phyloP scores from a whole-genome alignment of 768 basidiomycete genomes.

The Clitopilus passeckerianus region DNA sequence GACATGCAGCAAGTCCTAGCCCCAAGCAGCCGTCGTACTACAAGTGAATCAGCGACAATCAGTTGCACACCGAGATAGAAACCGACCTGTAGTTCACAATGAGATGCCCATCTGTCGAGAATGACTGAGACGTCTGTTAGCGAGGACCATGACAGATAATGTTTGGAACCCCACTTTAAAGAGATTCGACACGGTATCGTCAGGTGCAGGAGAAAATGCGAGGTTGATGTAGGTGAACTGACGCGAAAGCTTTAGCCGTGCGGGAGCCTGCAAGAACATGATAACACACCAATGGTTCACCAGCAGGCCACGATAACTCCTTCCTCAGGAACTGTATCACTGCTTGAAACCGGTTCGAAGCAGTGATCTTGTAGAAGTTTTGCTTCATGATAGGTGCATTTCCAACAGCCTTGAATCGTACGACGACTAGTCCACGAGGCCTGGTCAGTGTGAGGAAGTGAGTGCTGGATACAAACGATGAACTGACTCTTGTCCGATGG shows the following conservation, averaged over 20 bases:
- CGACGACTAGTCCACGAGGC: slow-evolving; percentile 61
- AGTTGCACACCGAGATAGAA: not conserved
- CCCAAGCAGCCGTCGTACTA: slow-evolving; percentile 66
- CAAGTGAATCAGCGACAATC: not conserved
- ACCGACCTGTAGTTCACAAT: slow-evolving; percentile 88
- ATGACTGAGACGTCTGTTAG: slow-evolving; percentile 45
- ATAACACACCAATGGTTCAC: slow-evolving; percentile 73
- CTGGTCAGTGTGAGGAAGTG: not conserved
- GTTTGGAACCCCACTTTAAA: slow-evolving; percentile 46
- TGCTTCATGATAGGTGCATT: slow-evolving; percentile 99
- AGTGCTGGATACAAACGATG: not conserved
- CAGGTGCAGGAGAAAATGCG: slow-evolving; percentile 78
- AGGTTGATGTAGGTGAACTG: slow-evolving; percentile 64
- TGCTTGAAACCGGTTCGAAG: slow-evolving; percentile 90
- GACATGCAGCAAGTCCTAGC: slow-evolving; percentile 21
- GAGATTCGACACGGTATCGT: slow-evolving; percentile 75
- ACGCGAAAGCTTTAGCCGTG: slow-evolving; percentile 13
- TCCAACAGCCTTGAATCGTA: slow-evolving; percentile 96
- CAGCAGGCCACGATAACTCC: slow-evolving; percentile 82
- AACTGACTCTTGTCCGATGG: slow-evolving; percentile 57
- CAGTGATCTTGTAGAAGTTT: slow-evolving; percentile 97
- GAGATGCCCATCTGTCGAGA: slow-evolving; percentile 82
- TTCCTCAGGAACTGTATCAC: slow-evolving; percentile 91
- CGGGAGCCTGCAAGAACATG: slow-evolving; percentile 16
- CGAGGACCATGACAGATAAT: not conserved